phyloP scores from a whole-genome alignment of 1,284 basidiomycete genomes.

The Irpex rosettiformis region DNA sequence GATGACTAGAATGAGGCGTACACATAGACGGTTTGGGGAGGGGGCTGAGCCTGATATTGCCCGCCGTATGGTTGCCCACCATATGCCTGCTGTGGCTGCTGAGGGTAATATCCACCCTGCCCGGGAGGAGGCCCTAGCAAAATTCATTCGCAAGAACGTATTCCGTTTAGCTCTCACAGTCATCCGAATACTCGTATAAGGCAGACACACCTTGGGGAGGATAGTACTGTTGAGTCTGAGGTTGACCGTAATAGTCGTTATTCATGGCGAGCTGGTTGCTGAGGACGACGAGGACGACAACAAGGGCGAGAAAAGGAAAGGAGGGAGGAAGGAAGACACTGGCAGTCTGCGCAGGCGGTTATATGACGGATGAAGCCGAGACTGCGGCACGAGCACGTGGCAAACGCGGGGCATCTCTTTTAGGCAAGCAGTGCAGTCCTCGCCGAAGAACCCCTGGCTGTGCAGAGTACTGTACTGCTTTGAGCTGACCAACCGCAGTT shows the following conservation, averaged over 20 bases:
- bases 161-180: background rate
- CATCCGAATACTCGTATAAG: background rate
- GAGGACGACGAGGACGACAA: constrained; percentile 12
- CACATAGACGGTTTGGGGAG: constrained; percentile 75
- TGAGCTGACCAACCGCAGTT: too few species aligned
- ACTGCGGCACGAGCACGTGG: constrained; percentile 9
- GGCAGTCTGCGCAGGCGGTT: background rate
- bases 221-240: constrained; percentile 47
- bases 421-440: background rate
- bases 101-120: constrained; percentile 76
- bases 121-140: constrained; percentile 49
- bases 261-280: constrained; percentile 45
- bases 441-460: too few species aligned
- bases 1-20: constrained; percentile 31
- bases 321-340: constrained; percentile 1
- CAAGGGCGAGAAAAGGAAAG: background rate
- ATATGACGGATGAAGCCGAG: constrained; percentile 10
- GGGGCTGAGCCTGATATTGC: constrained; percentile 62
- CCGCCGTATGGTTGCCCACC: constrained; percentile 35
- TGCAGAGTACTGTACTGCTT: too few species aligned
- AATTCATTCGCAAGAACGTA: background rate
- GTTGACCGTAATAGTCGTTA: constrained; percentile 68
- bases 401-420: constrained; percentile 5
- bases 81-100: constrained; percentile 71
- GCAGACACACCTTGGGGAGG: constrained; percentile 56